Evolutionary conservation across 345 rosid species (phyloP).

Genomic region (Populus tremula): DNA sequence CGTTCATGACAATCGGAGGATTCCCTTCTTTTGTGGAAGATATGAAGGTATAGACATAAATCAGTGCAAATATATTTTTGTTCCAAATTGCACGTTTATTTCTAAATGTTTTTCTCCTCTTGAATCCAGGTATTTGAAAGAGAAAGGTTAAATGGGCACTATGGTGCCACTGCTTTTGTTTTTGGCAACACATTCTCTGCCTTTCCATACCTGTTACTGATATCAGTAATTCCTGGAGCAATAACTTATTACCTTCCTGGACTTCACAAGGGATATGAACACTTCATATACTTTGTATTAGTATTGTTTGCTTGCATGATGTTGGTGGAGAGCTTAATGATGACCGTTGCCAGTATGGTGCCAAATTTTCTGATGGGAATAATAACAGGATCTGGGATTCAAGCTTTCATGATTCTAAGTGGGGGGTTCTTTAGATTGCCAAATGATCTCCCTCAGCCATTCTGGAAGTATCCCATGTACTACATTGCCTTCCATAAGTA

Average conservation of each 20-base stretch:
- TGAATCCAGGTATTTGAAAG: conserved; percentile 40
- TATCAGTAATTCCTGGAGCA: conserved; percentile 47
- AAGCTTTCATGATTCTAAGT: conserved; percentile 43
- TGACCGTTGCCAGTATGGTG: conserved; percentile 48
- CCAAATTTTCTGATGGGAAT: conserved; percentile 55
- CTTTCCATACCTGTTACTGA: conserved; percentile 34
- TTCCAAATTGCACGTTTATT: neutral
- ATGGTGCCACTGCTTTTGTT: conserved; percentile 36
- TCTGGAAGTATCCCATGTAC: conserved; percentile 50
- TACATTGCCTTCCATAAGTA: conserved; percentile 35
- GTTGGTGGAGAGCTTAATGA: conserved; percentile 57
- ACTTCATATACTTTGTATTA: conserved; percentile 33
- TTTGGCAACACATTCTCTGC: conserved; percentile 46
- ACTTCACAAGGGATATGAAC: conserved; percentile 33
- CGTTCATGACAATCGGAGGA: conserved; percentile 52
- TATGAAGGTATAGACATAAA: conserved; percentile 38
- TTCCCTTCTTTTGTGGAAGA: conserved; percentile 65
- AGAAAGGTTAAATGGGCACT: conserved; percentile 63
- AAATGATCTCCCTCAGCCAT: conserved; percentile 36
- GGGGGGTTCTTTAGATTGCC: conserved; percentile 56
- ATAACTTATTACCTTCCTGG: conserved; percentile 33
- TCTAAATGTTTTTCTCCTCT: neutral
- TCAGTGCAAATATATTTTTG: neutral
- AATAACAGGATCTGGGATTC: conserved; percentile 52
- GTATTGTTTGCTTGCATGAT: conserved; percentile 40